These are phyloP conservation scores for Diplodia sapinea DNA, from an alignment of 2,329 filamentous ascomycete genomes.

Conservation along the genomic window DNA sequence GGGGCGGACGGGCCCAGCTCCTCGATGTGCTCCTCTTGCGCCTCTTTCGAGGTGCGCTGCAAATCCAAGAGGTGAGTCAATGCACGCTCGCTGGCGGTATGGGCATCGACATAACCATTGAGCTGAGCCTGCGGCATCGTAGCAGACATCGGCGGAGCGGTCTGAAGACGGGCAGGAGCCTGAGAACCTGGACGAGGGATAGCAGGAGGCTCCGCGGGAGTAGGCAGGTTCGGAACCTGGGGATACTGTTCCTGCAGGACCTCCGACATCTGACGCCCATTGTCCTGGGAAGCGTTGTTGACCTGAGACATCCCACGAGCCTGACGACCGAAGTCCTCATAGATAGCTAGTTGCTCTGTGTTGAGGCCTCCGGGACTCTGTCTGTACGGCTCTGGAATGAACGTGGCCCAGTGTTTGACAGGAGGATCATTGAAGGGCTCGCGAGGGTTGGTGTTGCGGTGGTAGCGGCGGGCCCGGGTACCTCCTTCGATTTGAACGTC, in stretches of 20 bases:
- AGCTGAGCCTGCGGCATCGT: slow-evolving; percentile 56
- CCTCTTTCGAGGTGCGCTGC: slow-evolving; percentile 61
- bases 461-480: slow-evolving; percentile 76
- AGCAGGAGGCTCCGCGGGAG: slow-evolving; percentile 66
- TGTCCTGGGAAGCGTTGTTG: slow-evolving; percentile 64
- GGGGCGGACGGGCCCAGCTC: slow-evolving; percentile 61
- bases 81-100: slow-evolving; percentile 60
- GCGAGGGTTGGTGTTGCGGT: slow-evolving; percentile 75
- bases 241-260: slow-evolving; percentile 67
- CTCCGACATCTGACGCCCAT: slow-evolving; percentile 65
- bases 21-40: slow-evolving; percentile 63
- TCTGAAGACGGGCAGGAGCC: slow-evolving; percentile 53
- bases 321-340: slow-evolving; percentile 93
- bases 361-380: slow-evolving; percentile 84
- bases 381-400: slow-evolving; percentile 92
- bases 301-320: slow-evolving; percentile 68
- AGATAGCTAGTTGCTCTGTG: slow-evolving; percentile 90
- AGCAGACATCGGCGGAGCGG: slow-evolving; percentile 39
- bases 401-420: slow-evolving; percentile 89
- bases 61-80: slow-evolving; percentile 62
- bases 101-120: slow-evolving; percentile 66
- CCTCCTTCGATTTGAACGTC: slow-evolving; percentile 89
- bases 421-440: slow-evolving; percentile 83
- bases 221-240: slow-evolving; percentile 65
- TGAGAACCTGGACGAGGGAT: slow-evolving; percentile 64